Percentiles rank a stretch among this genome's conserved stretches.
phyloP scores from a whole-genome alignment of 2,329 filamentous ascomycete genomes.

The Aspergillus awamori region DNA sequence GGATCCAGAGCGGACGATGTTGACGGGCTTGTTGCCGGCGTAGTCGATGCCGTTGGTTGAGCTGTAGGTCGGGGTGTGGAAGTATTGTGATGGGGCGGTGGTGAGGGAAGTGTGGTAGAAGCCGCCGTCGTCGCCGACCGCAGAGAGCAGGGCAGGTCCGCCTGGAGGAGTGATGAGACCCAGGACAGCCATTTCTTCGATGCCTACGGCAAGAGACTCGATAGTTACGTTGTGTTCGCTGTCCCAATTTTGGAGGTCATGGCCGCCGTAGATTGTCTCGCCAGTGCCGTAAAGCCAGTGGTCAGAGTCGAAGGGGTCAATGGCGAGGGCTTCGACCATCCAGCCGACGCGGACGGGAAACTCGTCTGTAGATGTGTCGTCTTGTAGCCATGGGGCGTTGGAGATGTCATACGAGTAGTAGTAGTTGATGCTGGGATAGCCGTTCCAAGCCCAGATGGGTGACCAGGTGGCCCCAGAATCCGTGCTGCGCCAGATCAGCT shows the following conservation, averaged over 20 bases:
- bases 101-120: slow-evolving; percentile 47
- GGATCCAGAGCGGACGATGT: slow-evolving; percentile 57
- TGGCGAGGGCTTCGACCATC: slow-evolving; percentile 64
- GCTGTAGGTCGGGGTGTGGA: slow-evolving; percentile 54
- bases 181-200: slow-evolving; percentile 58
- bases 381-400: slow-evolving; percentile 58
- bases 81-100: slow-evolving; percentile 49
- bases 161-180: slow-evolving; percentile 54
- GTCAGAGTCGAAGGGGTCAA: slow-evolving; percentile 61
- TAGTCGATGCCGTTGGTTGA: slow-evolving; percentile 49
- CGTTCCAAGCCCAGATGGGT: slow-evolving; percentile 56
- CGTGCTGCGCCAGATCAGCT: slow-evolving; percentile 58
- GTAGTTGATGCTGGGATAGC: slow-evolving; percentile 49
- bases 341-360: slow-evolving; percentile 50
- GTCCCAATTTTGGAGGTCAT: slow-evolving; percentile 61
- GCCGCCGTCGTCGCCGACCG: slow-evolving; percentile 56
- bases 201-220: slow-evolving; percentile 56
- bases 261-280: slow-evolving; percentile 57
- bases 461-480: slow-evolving; percentile 61
- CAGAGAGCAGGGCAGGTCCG: slow-evolving; percentile 56
- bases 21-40: slow-evolving; percentile 47
- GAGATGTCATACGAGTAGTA: slow-evolving; percentile 53
- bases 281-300: slow-evolving; percentile 66
- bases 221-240: slow-evolving; percentile 53
- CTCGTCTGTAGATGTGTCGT: slow-evolving; percentile 45